Conservation (phyloP, 2,329 filamentous ascomycete genomes). For the Seiridium unicorne region DNA sequence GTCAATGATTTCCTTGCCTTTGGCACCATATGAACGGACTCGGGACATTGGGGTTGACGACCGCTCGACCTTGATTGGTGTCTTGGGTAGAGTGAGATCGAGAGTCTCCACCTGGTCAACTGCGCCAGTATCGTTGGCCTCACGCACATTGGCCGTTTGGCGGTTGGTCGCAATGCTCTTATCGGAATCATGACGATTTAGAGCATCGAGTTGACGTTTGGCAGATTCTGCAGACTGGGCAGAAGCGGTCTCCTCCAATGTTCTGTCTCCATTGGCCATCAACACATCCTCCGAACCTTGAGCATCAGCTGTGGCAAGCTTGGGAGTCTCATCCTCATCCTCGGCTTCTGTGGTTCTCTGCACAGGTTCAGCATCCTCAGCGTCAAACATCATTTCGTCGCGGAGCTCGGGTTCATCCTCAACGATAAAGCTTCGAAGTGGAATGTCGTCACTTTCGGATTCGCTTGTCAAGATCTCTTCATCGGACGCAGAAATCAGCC, state of each 20-base stretch:
- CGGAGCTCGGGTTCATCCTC: conserved; percentile 25
- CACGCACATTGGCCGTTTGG: not conserved
- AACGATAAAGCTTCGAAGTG: conserved; percentile 49
- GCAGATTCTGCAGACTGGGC: not conserved
- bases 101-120: not conserved
- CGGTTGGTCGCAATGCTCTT: not conserved
- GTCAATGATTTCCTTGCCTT: not conserved
- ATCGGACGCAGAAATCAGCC: conserved; percentile 27
- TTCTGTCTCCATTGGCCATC: not conserved
- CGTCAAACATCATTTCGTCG: not conserved
- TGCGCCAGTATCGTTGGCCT: not conserved
- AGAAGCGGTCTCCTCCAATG: not conserved
- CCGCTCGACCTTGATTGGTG: not conserved
- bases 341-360: not conserved
- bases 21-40: not conserved
- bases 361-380: not conserved
- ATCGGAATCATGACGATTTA: no score
- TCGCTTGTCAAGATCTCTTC: conserved; percentile 52
- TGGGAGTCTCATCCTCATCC: not conserved
- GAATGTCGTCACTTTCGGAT: conserved; percentile 37
- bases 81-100: not conserved
- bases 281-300: not conserved
- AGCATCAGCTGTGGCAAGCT: not conserved
- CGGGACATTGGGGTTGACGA: not conserved
- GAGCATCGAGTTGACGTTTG: not conserved